Conservation (phyloP, 2,329 filamentous ascomycete genomes). For the Alternaria tenuissima region DNA sequence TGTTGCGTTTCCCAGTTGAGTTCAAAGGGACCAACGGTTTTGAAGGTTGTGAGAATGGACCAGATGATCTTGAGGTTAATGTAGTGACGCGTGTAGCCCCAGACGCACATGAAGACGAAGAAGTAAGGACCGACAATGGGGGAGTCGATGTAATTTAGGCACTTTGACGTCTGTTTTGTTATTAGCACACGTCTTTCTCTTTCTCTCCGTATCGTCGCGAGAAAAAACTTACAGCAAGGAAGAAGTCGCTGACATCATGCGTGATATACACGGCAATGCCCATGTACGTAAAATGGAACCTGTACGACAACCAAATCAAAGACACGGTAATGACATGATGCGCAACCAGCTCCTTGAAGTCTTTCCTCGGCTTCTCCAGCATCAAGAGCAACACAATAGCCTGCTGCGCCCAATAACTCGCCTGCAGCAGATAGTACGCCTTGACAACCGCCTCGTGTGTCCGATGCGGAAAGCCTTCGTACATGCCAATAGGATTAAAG, state of each 20-base stretch:
- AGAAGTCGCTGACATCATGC: slow-evolving; percentile 94
- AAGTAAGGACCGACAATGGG: slow-evolving; percentile 85
- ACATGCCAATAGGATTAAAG: slow-evolving; percentile 91
- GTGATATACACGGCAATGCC: slow-evolving; percentile 93
- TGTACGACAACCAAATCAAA: slow-evolving; percentile 86
- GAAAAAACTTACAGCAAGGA: slow-evolving; percentile 77
- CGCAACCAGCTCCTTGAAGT: slow-evolving; percentile 90
- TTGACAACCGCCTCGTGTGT: slow-evolving; percentile 85
- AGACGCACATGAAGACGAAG: slow-evolving; percentile 78
- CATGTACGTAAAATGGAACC: slow-evolving; percentile 97
- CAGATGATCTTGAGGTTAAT: slow-evolving; percentile 80
- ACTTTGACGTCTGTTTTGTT: slow-evolving; percentile 76
- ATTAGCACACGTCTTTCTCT: background rate
- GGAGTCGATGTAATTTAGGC: slow-evolving; percentile 87
- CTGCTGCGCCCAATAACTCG: slow-evolving; percentile 95
- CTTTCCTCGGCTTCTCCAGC: slow-evolving; percentile 92
- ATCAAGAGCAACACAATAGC: slow-evolving; percentile 85
- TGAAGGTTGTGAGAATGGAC: slow-evolving; percentile 78
- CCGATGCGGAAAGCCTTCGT: slow-evolving; percentile 84
- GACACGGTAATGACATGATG: slow-evolving; percentile 90
- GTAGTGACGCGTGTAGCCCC: slow-evolving; percentile 91
- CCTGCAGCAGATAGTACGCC: slow-evolving; percentile 94
- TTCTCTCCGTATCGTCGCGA: too few relatives aligned
- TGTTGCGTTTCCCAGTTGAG: slow-evolving; percentile 79
- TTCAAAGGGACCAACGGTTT: slow-evolving; percentile 76